Base-by-base conservation (phyloP, 148 eudicot genomes). In the Polygonum aviculare region DNA sequence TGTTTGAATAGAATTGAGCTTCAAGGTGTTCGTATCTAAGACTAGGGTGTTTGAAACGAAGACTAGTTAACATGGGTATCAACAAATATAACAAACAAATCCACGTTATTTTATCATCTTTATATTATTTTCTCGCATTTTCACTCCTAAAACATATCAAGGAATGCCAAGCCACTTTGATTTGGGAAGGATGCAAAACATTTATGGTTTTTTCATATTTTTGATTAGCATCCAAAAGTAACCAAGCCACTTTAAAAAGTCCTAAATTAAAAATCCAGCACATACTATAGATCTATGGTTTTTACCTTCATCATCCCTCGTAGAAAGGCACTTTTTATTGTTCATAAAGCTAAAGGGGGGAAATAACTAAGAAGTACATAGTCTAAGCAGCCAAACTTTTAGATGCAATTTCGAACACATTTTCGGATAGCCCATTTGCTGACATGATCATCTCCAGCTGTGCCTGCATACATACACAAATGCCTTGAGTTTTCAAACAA, bases 341-440 rank as follows among this genome's bases (percentile, higher is more conserved):
- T 60, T 45, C 71, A 65, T 16, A 65, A 65, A 36, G 19, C 15
- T 22, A 15, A 35, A 16, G 1, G 2, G 44, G 45, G 45, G 16
- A 15, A 67, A 26, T 18, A 54, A 18, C 21, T 54, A 7, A 18
- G 38, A 36, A 5, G 45, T 10, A n/a, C 72, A 14, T 67, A 36
- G 16, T 67, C 72, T 82, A 96, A 77, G 89, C 88, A 40, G 97
- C 99, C 86, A 96, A 86, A 78, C 99, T 96, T 85, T 93, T 96
- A 1, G 94, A 96, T 22, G 97, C 94, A 78, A 96, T 96, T 89
- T 93, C 99, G 60, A 80, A 93, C 59, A 96, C 97, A 75, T 96
- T 96, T 79, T 96, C 99, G 0, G 99, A 93, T 2, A 96, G 88
- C 76, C 99, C 99, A 72, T 89, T 87, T 7, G 88, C 33, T 1